Evolutionary conservation across 139 green algal species (phyloP).

Genomic region (Pleodorina starrii): DNA sequence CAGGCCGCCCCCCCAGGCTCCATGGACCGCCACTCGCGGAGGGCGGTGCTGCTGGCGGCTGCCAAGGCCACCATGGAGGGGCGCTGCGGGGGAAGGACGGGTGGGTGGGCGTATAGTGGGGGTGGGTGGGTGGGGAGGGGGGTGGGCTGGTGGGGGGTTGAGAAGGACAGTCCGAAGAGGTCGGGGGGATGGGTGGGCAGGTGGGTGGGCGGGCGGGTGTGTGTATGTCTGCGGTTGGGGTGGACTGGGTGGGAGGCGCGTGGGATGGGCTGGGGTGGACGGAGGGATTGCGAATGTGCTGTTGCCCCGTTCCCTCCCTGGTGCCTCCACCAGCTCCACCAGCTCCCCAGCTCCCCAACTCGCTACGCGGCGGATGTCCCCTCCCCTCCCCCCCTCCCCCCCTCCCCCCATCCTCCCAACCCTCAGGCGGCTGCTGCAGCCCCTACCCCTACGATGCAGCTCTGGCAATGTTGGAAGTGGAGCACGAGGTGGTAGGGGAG

Average conservation of each 20-base stretch:
- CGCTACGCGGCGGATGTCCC: neutral
- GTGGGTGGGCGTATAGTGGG: neutral
- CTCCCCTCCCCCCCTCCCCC: neutral
- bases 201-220: neutral
- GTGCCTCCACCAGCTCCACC: too few species aligned
- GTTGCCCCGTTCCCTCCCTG: too few species aligned
- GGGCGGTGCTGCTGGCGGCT: slow-evolving; percentile 24
- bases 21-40: slow-evolving; percentile 43
- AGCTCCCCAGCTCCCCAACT: too few species aligned
- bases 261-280: too few species aligned
- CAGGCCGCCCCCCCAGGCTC: slow-evolving; percentile 35
- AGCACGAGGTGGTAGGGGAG: slow-evolving; percentile 52
- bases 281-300: too few species aligned
- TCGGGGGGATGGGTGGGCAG: neutral
- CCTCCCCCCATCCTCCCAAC: neutral
- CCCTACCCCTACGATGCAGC: slow-evolving; percentile 81
- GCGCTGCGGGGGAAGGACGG: slow-evolving; percentile 2
- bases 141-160: too few species aligned
- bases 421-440: slow-evolving; percentile 63
- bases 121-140: neutral
- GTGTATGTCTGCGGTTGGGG: neutral
- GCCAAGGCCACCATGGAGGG: slow-evolving; percentile 53
- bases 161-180: too few species aligned
- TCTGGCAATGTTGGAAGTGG: slow-evolving; percentile 79
- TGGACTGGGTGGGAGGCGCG: neutral